Evolutionary conservation across 2,329 filamentous ascomycete genomes (phyloP).

Genomic region (Trichoderma simmonsii): DNA sequence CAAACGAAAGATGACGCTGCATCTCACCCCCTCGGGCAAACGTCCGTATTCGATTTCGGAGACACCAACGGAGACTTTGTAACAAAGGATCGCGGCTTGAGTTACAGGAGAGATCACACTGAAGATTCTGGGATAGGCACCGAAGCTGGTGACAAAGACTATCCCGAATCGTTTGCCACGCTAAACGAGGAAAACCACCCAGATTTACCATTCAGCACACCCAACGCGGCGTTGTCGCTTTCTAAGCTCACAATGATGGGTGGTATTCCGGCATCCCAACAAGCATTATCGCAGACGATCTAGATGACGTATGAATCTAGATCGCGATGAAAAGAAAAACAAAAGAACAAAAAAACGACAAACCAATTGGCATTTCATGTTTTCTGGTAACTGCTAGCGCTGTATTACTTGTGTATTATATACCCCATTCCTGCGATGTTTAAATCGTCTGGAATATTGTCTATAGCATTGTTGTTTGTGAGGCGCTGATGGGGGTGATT

Average conservation of each 20-base stretch:
- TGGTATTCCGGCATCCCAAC: slow-evolving; percentile 20
- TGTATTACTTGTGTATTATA: slow-evolving; percentile 15
- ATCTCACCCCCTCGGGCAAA: slow-evolving; percentile 35
- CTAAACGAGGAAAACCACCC: slow-evolving; percentile 44
- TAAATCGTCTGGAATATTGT: not conserved
- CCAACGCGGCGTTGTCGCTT: slow-evolving; percentile 62
- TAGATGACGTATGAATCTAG: slow-evolving; percentile 17
- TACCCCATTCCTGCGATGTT: slow-evolving; percentile 12
- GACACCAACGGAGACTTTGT: slow-evolving; percentile 20
- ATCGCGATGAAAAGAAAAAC: not conserved
- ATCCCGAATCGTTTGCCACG: slow-evolving; percentile 51
- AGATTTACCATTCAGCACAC: slow-evolving; percentile 45
- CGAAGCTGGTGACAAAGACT: slow-evolving; percentile 39
- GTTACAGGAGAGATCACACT: slow-evolving; percentile 15
- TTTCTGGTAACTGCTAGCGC: not conserved
- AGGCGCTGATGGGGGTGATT: not conserved
- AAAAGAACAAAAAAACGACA: not conserved
- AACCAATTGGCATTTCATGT: slow-evolving; percentile 1
- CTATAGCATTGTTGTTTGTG: slow-evolving; percentile 3
- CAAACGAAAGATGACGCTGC: slow-evolving; percentile 31
- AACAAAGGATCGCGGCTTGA: not conserved
- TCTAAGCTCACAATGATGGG: slow-evolving; percentile 53
- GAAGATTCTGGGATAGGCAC: slow-evolving; percentile 38
- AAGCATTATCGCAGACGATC: slow-evolving; percentile 26
- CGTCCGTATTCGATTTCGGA: slow-evolving; percentile 44